These are phyloP conservation scores for Ceratobasidium sp. DNA, from an alignment of 1,284 basidiomycete genomes.

Conservation along the genomic window DNA sequence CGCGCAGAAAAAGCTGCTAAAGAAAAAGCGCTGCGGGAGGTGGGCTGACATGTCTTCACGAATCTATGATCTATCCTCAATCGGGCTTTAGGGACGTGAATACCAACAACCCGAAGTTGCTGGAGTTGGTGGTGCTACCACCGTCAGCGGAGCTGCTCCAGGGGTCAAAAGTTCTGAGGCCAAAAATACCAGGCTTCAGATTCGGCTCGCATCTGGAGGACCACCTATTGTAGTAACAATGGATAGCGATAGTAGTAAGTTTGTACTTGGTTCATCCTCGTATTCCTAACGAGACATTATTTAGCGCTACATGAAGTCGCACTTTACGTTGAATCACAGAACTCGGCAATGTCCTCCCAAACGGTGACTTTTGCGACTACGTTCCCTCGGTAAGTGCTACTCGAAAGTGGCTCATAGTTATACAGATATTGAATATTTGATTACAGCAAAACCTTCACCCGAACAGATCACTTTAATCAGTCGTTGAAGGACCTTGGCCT, in stretches of 20 bases:
- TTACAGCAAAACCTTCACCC: constrained; percentile 76
- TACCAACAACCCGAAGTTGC: constrained; percentile 53
- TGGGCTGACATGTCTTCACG: too few species aligned
- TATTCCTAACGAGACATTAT: neutral
- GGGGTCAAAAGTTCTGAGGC: constrained; percentile 77
- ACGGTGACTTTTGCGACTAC: constrained; percentile 81
- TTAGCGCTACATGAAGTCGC: constrained; percentile 85
- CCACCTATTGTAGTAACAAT: constrained; percentile 85
- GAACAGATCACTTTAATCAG: constrained; percentile 74
- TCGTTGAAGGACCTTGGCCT: constrained; percentile 79
- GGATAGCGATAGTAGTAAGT: constrained; percentile 82
- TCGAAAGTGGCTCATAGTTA: constrained; percentile 7
- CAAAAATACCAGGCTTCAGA: constrained; percentile 85
- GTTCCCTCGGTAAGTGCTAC: constrained; percentile 81
- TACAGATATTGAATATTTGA: constrained; percentile 29
- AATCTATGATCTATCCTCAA: too few species aligned
- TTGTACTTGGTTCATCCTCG: neutral
- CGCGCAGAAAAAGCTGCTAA: constrained; percentile 89
- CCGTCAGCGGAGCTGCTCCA: constrained; percentile 59
- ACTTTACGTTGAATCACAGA: constrained; percentile 86
- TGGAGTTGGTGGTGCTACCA: constrained; percentile 58
- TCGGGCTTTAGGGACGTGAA: constrained; percentile 54
- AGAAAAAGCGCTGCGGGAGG: constrained; percentile 91
- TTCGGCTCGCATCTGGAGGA: constrained; percentile 84
- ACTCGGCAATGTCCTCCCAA: constrained; percentile 76